phyloP scores from a whole-genome alignment of 208 protist species.

The Leishmania amazonensis region DNA sequence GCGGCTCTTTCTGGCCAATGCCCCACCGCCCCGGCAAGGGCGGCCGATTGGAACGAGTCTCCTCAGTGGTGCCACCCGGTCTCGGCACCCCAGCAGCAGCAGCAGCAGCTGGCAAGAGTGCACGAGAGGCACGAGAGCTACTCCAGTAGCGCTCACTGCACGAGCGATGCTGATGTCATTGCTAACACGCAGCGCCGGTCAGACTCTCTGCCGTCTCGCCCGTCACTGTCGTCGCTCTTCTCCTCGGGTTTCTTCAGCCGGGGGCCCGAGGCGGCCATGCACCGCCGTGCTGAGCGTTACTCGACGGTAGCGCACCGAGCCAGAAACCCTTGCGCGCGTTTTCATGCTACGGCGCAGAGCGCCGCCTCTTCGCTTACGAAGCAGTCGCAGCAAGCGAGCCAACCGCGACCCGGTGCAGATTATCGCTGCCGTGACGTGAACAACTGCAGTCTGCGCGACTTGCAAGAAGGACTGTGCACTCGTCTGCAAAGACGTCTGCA shows the following conservation, averaged over 20 bases:
- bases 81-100: not conserved
- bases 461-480: conserved; percentile 5
- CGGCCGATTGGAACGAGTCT: not conserved
- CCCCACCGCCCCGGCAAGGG: not conserved
- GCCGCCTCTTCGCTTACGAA: not conserved
- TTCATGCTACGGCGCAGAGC: not conserved
- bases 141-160: not conserved
- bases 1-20: not conserved
- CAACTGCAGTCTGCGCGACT: conserved; percentile 15
- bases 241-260: not conserved
- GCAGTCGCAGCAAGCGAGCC: not conserved
- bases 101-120: not conserved
- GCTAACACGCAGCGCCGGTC: not conserved
- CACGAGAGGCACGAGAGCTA: not conserved
- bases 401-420: not conserved
- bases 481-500: conserved; percentile 9
- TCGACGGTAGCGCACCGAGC: not conserved
- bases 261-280: conserved; percentile 1
- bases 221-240: not conserved
- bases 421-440: not conserved
- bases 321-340: not conserved
- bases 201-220: not conserved
- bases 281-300: not conserved
- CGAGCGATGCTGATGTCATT: not conserved
- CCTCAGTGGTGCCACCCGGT: not conserved